Percentiles rank a stretch among this genome's conserved stretches.
These are phyloP conservation scores for Cryptosporidium andersoni DNA, from an alignment of 169 alveolate genomes.

Conservation along the genomic window DNA sequence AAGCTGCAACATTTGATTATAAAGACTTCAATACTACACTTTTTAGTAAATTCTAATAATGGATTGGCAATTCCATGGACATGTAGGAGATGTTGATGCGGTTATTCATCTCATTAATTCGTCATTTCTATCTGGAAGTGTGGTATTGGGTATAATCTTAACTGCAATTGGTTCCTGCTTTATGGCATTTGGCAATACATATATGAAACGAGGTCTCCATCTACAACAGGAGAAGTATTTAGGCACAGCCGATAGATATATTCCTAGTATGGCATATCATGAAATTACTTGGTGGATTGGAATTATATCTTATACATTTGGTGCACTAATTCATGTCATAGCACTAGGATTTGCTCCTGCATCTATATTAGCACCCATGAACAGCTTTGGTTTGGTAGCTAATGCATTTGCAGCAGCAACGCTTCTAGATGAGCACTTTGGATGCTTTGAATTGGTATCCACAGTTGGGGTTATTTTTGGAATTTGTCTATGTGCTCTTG, in stretches of 20 bases:
- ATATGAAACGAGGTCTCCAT: conserved; percentile 81
- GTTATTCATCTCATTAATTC: neutral
- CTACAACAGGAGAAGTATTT: conserved; percentile 73
- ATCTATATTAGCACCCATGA: conserved; percentile 84
- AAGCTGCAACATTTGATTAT: too few relatives aligned
- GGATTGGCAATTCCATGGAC: too few relatives aligned
- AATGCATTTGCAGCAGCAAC: conserved; percentile 85
- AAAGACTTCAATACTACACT: too few relatives aligned
- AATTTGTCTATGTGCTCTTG: conserved; percentile 82
- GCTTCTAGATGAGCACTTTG: conserved; percentile 80
- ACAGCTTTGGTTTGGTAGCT: conserved; percentile 83
- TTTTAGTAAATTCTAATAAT: too few relatives aligned
- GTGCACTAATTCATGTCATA: conserved; percentile 80
- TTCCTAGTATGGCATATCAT: conserved; percentile 67
- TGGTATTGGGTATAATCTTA: conserved; percentile 78
- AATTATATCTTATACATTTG: conserved; percentile 78
- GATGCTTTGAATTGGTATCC: conserved; percentile 80
- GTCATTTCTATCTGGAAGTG: conserved; percentile 73
- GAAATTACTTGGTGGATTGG: conserved; percentile 83
- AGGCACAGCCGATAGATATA: neutral
- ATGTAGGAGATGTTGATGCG: too few relatives aligned
- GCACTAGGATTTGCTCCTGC: conserved; percentile 88
- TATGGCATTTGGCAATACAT: conserved; percentile 84
- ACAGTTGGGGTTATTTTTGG: conserved; percentile 83
- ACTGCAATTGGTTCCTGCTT: conserved; percentile 81